A percentile compares a stretch with the other conserved stretches of the same genome.
Conservation (phyloP, 208 protist genomes). For the Leishmania tarentolae region DNA sequence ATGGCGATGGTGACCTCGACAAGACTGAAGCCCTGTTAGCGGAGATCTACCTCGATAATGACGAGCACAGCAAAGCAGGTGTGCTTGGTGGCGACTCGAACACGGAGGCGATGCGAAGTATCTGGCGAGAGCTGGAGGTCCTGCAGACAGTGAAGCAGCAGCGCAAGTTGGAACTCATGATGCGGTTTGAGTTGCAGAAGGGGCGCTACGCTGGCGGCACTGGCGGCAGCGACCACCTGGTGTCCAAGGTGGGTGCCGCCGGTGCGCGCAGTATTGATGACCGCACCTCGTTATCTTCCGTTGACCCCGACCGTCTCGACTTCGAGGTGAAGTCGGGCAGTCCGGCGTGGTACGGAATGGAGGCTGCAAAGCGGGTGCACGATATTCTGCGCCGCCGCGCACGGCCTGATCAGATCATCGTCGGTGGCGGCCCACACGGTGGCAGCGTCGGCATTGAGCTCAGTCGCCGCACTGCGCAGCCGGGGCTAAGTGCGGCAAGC, state of each 20-base stretch:
- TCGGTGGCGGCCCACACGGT: slow-evolving; percentile 49
- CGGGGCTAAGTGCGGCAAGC: neutral
- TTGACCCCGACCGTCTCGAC: slow-evolving; percentile 41
- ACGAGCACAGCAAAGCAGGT: slow-evolving; percentile 1
- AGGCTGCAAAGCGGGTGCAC: slow-evolving; percentile 66
- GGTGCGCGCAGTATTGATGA: neutral
- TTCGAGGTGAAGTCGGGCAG: slow-evolving; percentile 62
- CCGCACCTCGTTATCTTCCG: neutral
- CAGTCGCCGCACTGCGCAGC: slow-evolving; percentile 56
- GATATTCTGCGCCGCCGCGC: slow-evolving; percentile 59
- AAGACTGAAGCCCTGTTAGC: slow-evolving; percentile 11
- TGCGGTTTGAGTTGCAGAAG: slow-evolving; percentile 43
- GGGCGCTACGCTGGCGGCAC: neutral
- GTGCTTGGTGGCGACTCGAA: slow-evolving; percentile 24
- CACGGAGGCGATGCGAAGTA: slow-evolving; percentile 33
- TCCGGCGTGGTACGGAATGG: slow-evolving; percentile 74
- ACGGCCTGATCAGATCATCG: slow-evolving; percentile 58
- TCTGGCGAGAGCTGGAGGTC: slow-evolving; percentile 55
- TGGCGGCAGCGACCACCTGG: neutral
- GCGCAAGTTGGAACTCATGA: slow-evolving; percentile 55
- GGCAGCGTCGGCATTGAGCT: slow-evolving; percentile 63
- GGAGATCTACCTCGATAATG: slow-evolving; percentile 33
- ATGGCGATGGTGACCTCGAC: neutral
- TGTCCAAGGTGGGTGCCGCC: neutral
- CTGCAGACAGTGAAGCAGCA: slow-evolving; percentile 45